Conservation (phyloP, 78 protist genomes). For the Polysphondylium violaceum region DNA sequence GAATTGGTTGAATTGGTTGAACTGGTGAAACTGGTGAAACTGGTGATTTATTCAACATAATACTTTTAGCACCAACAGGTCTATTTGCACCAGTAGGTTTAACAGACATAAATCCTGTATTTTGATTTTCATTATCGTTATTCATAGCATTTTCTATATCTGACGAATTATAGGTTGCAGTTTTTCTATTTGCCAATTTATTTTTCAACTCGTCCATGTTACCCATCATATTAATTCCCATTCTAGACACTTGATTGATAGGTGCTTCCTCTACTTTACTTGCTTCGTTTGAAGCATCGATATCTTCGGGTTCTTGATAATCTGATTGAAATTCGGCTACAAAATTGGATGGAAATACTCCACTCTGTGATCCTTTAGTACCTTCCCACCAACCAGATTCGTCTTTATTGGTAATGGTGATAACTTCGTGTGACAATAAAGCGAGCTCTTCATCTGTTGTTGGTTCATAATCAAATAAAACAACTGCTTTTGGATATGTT, state of each 20-base stretch:
- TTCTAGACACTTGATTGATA: constrained; percentile 18
- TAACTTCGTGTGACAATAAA: constrained; percentile 7
- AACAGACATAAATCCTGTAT: constrained; percentile 6
- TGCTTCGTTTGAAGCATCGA: neutral
- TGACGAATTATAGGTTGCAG: constrained; percentile 1
- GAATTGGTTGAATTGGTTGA: constrained; percentile 12
- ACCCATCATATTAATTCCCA: constrained; percentile 27
- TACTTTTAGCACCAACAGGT: neutral
- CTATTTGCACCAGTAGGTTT: constrained; percentile 1
- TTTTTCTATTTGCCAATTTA: constrained; percentile 36
- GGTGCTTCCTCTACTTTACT: constrained; percentile 15
- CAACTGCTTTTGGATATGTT: constrained; percentile 34
- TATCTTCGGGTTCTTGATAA: constrained; percentile 44
- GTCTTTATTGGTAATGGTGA: constrained; percentile 23
- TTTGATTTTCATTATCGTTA: neutral
- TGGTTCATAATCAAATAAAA: constrained; percentile 35
- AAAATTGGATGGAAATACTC: constrained; percentile 56
- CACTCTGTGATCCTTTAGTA: neutral
- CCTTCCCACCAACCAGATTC: constrained; percentile 79
- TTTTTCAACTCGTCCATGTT: constrained; percentile 26
- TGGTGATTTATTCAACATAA: constrained; percentile 8
- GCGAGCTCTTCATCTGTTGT: constrained; percentile 47
- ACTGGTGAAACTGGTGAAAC: neutral
- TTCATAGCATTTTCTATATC: constrained; percentile 2
- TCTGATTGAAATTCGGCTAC: constrained; percentile 25